Percentiles rank a stretch among this genome's conserved stretches.
phyloP scores from a whole-genome alignment of 345 rosid genomes.

The Linum usitatissimum region DNA sequence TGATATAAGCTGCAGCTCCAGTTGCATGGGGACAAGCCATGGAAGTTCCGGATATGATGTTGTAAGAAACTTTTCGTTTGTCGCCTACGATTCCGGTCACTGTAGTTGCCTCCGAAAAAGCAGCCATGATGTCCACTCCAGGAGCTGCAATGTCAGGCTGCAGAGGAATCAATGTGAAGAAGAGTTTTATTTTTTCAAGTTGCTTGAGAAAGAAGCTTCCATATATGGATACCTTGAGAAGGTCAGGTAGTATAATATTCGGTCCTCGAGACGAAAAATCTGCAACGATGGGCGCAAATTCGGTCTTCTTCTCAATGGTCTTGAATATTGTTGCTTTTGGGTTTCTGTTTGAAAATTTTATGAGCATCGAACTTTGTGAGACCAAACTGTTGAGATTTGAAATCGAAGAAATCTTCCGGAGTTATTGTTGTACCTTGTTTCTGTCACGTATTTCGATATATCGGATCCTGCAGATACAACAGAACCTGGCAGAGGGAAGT shows the following conservation, averaged over 20 bases:
- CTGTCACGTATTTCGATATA: constrained; percentile 3
- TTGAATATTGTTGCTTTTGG: constrained; percentile 22
- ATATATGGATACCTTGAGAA: constrained; percentile 34
- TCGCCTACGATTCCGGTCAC: constrained; percentile 11
- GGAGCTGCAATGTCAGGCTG: constrained; percentile 60
- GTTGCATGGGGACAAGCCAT: constrained; percentile 52
- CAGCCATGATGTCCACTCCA: constrained; percentile 44
- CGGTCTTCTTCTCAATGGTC: constrained; percentile 10
- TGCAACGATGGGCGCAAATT: constrained; percentile 22
- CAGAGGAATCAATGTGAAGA: not conserved
- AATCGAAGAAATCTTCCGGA: too few species aligned
- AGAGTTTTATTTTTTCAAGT: not conserved
- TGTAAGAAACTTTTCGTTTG: constrained; percentile 23
- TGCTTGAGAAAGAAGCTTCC: not conserved
- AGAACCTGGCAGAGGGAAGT: constrained; percentile 21
- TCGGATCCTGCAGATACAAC: constrained; percentile 12
- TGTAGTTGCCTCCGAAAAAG: constrained; percentile 9
- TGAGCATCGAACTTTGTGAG: not conserved
- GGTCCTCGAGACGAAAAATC: constrained; percentile 52
- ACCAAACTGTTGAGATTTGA: not conserved
- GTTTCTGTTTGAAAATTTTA: not conserved
- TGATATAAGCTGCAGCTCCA: constrained; percentile 38
- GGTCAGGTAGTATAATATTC: constrained; percentile 23
- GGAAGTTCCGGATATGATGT: constrained; percentile 39
- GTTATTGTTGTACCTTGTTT: not conserved